Percentiles rank a stretch among this genome's conserved stretches.
Conservation (phyloP, 2,329 filamentous ascomycete genomes). For the Colletotrichum shisoi region DNA sequence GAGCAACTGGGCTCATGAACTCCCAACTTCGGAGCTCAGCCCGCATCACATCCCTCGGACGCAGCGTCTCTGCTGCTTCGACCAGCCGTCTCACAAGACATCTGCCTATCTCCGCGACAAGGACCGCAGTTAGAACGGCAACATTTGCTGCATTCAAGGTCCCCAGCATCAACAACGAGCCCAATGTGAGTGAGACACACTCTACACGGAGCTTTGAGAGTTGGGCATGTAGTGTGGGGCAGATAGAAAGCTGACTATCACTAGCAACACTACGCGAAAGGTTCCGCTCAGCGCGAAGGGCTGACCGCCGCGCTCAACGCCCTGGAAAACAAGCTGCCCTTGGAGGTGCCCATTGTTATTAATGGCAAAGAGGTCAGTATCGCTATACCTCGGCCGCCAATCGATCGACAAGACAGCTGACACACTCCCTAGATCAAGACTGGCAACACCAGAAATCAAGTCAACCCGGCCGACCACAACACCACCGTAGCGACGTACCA, state of each 20-base stretch:
- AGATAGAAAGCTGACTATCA: slow-evolving; percentile 49
- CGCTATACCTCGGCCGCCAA: background rate
- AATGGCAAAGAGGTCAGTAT: slow-evolving; percentile 77
- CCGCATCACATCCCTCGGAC: slow-evolving; percentile 28
- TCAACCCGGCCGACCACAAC: slow-evolving; percentile 83
- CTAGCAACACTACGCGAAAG: slow-evolving; percentile 89
- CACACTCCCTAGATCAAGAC: slow-evolving; percentile 66
- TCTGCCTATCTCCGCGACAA: slow-evolving; percentile 41
- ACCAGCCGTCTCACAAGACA: slow-evolving; percentile 17
- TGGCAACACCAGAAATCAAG: slow-evolving; percentile 71
- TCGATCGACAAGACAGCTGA: slow-evolving; percentile 2
- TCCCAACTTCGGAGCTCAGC: slow-evolving; percentile 35
- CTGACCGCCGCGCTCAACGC: slow-evolving; percentile 76
- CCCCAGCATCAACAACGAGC: slow-evolving; percentile 87
- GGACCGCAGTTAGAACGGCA: slow-evolving; percentile 51
- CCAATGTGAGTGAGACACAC: slow-evolving; percentile 75
- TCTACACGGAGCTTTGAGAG: slow-evolving; percentile 9
- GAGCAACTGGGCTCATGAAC: slow-evolving; percentile 36
- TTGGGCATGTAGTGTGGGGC: background rate
- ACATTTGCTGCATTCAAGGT: slow-evolving; percentile 86
- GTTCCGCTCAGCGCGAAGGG: slow-evolving; percentile 78
- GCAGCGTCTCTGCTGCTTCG: slow-evolving; percentile 10
- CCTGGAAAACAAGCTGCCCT: slow-evolving; percentile 71
- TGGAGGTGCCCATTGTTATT: slow-evolving; percentile 84
- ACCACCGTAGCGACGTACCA: slow-evolving; percentile 83